phyloP scores from a whole-genome alignment of 192 early-diverging fungal species.

The Gaertneriomyces semiglobifer region DNA sequence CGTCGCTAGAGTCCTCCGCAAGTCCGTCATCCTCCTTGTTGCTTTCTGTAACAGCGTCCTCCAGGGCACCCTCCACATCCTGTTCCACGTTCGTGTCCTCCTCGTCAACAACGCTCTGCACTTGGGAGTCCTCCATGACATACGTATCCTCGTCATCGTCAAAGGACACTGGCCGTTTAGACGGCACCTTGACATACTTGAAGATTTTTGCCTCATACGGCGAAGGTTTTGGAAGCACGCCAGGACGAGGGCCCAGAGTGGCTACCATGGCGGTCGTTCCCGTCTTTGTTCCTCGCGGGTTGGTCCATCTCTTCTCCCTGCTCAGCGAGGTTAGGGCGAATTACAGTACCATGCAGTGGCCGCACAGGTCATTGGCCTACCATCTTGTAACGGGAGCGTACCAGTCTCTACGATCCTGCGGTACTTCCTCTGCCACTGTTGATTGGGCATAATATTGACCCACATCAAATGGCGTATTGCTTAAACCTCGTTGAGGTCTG shows the following conservation, averaged over 20 bases:
- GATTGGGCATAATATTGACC: no score
- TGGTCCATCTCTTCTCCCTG: no score
- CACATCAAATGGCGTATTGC: no score
- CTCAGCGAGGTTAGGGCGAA: no score
- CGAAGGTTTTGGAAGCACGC: conserved; percentile 4
- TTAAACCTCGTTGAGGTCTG: no score
- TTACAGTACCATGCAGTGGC: no score
- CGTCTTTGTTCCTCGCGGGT: no score
- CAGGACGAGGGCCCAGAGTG: conserved; percentile 6
- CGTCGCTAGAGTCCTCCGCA: background rate
- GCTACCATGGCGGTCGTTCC: background rate
- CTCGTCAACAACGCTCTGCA: background rate
- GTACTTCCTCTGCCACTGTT: no score
- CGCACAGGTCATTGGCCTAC: no score
- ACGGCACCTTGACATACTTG: conserved; percentile 9
- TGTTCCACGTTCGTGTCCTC: background rate
- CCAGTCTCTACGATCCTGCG: no score
- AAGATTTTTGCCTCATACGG: background rate
- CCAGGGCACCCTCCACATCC: background rate
- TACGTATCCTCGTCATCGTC: conserved; percentile 1
- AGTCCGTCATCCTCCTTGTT: background rate
- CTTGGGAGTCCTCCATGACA: background rate
- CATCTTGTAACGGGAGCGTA: no score
- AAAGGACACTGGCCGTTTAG: background rate
- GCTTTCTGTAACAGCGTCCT: background rate